Conservation (phyloP, 78 protist species). For the Paulinella micropora region DNA sequence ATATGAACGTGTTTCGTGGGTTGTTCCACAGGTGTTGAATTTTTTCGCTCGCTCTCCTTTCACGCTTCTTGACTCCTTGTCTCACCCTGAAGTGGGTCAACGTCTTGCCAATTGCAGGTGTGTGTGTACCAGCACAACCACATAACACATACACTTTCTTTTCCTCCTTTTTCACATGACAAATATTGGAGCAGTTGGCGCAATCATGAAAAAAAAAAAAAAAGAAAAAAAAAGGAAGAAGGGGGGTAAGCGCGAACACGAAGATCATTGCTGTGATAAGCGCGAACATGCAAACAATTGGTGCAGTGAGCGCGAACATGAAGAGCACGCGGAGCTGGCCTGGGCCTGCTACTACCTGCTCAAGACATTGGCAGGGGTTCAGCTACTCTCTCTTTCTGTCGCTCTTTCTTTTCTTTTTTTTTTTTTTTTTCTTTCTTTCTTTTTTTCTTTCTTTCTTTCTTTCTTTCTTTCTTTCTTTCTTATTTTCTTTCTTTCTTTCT, state of each 20-base stretch:
- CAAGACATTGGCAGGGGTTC: background rate
- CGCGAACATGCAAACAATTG: no score
- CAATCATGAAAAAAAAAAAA: no score
- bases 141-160: background rate
- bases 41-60: background rate
- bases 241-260: no score
- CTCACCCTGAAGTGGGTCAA: background rate
- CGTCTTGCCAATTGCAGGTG: no score
- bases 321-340: no score
- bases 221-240: no score
- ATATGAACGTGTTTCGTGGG: no score
- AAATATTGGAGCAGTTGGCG: no score
- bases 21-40: background rate
- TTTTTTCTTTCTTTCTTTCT: background rate
- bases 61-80: background rate
- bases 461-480: background rate
- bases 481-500: background rate
- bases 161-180: background rate
- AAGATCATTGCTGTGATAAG: no score
- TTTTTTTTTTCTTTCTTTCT: background rate
- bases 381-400: background rate
- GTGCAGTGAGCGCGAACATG: no score
- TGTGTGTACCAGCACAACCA: no score
- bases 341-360: background rate
- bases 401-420: background rate